These are phyloP conservation scores for Tagetes patula DNA, from an alignment of 129 eudicot species.

Conservation along the genomic window DNA sequence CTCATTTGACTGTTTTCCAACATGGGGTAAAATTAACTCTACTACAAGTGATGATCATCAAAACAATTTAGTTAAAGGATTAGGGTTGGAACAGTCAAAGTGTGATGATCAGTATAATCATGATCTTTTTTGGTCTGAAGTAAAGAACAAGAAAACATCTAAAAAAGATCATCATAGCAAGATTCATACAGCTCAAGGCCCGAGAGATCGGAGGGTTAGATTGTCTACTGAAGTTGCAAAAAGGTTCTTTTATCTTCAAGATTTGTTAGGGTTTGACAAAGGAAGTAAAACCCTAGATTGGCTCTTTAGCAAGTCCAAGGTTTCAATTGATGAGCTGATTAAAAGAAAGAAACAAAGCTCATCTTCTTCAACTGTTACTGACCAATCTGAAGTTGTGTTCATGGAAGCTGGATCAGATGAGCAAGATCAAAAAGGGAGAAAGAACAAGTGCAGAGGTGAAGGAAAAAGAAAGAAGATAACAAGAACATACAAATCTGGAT, in stretches of 20 bases:
- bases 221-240: conserved; percentile 47
- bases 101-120: conserved; percentile 4
- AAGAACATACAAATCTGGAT: conserved; percentile 18
- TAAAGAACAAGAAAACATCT: conserved; percentile 14
- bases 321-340: conserved; percentile 53
- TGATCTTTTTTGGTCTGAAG: neutral
- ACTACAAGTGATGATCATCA: neutral
- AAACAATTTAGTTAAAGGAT: conserved; percentile 22
- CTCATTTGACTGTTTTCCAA: too few species aligned
- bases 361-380: conserved; percentile 22
- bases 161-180: conserved; percentile 60
- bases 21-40: too few species aligned
- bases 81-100: conserved; percentile 18
- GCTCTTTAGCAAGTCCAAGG: conserved; percentile 52
- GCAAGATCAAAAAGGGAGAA: neutral
- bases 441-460: conserved; percentile 19
- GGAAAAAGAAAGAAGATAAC: conserved; percentile 22
- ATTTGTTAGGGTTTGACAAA: conserved; percentile 50
- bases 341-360: conserved; percentile 24
- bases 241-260: conserved; percentile 53
- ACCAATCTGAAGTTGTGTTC: conserved; percentile 30
- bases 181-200: conserved; percentile 53
- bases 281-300: conserved; percentile 58
- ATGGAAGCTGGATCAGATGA: conserved; percentile 18
- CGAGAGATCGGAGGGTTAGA: conserved; percentile 50